phyloP scores from a whole-genome alignment of 352 stramenopile species.

The Globisporangium viniferum region DNA sequence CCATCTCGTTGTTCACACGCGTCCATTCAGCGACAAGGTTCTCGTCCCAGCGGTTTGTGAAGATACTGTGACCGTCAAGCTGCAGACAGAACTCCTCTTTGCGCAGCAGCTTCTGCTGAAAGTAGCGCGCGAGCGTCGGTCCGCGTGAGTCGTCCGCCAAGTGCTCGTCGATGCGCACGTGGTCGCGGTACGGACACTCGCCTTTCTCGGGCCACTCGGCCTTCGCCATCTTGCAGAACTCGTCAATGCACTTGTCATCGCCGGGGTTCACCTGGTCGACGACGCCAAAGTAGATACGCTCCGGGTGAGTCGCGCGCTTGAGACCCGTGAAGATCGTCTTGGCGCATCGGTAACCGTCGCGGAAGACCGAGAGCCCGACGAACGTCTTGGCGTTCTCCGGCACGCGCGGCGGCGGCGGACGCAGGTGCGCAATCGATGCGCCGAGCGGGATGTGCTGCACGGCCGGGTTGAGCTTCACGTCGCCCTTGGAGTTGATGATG shows the following conservation, averaged over 20 bases:
- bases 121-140: conserved; percentile 73
- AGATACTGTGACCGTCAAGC: conserved; percentile 83
- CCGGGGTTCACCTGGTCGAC: conserved; percentile 79
- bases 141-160: conserved; percentile 68
- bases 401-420: conserved; percentile 54
- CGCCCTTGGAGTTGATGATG: conserved; percentile 55
- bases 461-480: conserved; percentile 58
- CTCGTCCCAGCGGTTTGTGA: conserved; percentile 82
- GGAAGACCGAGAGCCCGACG: conserved; percentile 78
- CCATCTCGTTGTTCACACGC: conserved; percentile 80
- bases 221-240: conserved; percentile 76
- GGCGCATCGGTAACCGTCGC: conserved; percentile 73
- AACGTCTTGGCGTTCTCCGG: conserved; percentile 60
- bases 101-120: conserved; percentile 74
- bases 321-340: conserved; percentile 82
- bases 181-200: conserved; percentile 61
- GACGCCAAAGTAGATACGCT: conserved; percentile 76
- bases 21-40: conserved; percentile 73
- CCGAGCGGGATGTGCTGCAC: conserved; percentile 73
- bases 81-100: conserved; percentile 85
- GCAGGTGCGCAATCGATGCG: conserved; percentile 28
- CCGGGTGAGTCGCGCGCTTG: conserved; percentile 63
- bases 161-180: conserved; percentile 72
- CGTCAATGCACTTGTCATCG: conserved; percentile 67
- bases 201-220: conserved; percentile 61